Base-by-base conservation (phyloP, 495 filamentous ascomycete species). In the Penicillium canescens region DNA sequence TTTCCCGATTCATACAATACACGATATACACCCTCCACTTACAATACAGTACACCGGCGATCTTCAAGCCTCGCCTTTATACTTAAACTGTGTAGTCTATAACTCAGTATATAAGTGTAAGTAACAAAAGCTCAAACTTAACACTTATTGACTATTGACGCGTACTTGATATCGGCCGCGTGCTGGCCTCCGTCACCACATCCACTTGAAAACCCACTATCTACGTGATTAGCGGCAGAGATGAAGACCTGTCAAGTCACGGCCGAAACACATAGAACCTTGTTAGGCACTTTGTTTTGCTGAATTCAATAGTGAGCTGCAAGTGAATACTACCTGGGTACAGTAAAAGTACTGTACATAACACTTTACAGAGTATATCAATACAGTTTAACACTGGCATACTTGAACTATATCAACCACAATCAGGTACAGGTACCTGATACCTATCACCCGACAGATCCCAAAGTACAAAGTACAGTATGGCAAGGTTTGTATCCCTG, bases 401-500 rank as follows among this genome's bases (percentile, higher is more conserved):
- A 7, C 7, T 31, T 7, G 28, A 31, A 31, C 28, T 31, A 31
- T 8, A 31, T 31, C 28, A 31, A 31, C 24, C 24, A 7, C 28
- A 31, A 31, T 31, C 28, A 31, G 26, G 28, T 28, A 31, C 46
- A 40, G 20, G 26, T 42, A 43, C 18, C 37, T 18, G 16, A 24
- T 51, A 35, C 37, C 37, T 34, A 37, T 31, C 28, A 31, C 28
- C 28, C 28, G 28, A 10, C 6, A 24, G 23, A 24, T 24, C 23
- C 23, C 6, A 24, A 37, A 13, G 16, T 41, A 39, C 48, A 40
- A 20, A 16, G n/a, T 36, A 31, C 28, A 9, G 14, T 36, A 18
- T 49, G 28, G 41, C 18, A 1, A 26, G 13, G 28, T 42, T 34
- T 50, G 39, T 51, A 50, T 34, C 36, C 47, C 40, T 26, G 49